Evolutionary conservation across 2,329 filamentous ascomycete species (phyloP).

Genomic region (Paradendryphiella salina): DNA sequence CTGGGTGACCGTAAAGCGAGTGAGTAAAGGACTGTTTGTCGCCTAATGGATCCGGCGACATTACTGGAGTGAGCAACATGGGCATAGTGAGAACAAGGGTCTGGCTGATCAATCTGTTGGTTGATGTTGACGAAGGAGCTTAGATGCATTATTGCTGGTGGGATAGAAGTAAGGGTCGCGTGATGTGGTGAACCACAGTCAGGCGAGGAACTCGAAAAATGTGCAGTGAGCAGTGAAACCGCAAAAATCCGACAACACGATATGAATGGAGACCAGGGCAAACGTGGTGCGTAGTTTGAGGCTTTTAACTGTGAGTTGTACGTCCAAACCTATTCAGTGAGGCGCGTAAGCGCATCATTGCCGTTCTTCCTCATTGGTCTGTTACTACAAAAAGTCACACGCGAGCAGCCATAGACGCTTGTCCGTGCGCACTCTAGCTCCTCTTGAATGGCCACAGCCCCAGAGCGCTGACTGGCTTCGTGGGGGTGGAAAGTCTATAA

Average conservation of each 20-base stretch:
- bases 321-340: constrained; percentile 12
- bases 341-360: constrained; percentile 20
- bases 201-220: constrained; percentile 3
- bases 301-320: constrained; percentile 19
- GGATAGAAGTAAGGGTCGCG: constrained; percentile 14
- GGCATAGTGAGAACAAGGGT: constrained; percentile 10
- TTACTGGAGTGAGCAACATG: constrained; percentile 11
- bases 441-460: constrained; percentile 4
- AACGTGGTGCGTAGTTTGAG: constrained; percentile 7
- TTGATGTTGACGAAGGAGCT: constrained; percentile 13
- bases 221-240: constrained; percentile 2
- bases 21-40: constrained; percentile 1
- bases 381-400: constrained; percentile 19
- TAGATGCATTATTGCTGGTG: constrained; percentile 17
- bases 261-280: constrained; percentile 8
- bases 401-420: constrained; percentile 19
- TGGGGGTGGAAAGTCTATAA: constrained; percentile 11
- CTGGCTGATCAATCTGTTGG: constrained; percentile 14
- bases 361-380: constrained; percentile 16
- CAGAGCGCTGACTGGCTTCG: constrained; percentile 10
- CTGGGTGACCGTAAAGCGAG: constrained; percentile 15
- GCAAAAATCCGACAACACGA: not conserved
- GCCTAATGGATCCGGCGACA: not conserved
- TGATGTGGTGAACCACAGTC: constrained; percentile 18
- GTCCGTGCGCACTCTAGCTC: constrained; percentile 15